Base-by-base conservation (phyloP, 495 filamentous ascomycete genomes). In the Aspergillus sparsus region DNA sequence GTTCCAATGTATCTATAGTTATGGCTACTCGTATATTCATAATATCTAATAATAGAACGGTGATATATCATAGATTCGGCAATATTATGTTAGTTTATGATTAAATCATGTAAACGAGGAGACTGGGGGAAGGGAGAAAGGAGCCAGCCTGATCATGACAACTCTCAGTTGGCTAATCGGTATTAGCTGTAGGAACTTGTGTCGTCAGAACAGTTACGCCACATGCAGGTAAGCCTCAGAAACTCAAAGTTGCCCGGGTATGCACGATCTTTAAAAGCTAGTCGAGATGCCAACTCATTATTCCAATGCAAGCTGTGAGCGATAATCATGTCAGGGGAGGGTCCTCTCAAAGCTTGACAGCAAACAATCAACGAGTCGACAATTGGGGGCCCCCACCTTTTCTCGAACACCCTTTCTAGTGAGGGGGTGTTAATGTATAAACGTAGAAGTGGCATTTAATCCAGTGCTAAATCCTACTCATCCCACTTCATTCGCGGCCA, bases 391-490 rank as follows among this genome's bases (percentile, higher is more conserved):
- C 21, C 21, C 21, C 21, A 27, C 21, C 21, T 27, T 27, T 27
- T 27, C 21, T 27, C 21, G 21, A 27, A 27, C 3, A 53, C 51
- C 54, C 46, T 33, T 41, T 36, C 45, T n/a, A 41, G 64, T 68
- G 60, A 71, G 65, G 41, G 46, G 50, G 57, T 56, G 50, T 44
- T 51, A 51, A 61, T 51, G 63, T 55, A 32, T 62, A 62, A 41
- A 33, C n/a, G 57, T 60, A 62, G 59, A 49, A 55, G n/a, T 36
- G 61, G 57, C 47, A 70, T 85, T 89, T 86, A 85, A 88, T 61
- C 80, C 75, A 76, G 88, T 85, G 67, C 88, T 78, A 71, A 88
- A 89, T 71, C 80, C 87, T 89, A 47, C 9, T 27, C 3, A 27
- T 27, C 21, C 21, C 21, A 27, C 3, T 27, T 1, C 21, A 27